A percentile compares a stretch with the other conserved stretches of the same genome.
These are phyloP conservation scores for Helotiales sp. DNA, from an alignment of 2,329 filamentous ascomycete species.

Conservation along the genomic window DNA sequence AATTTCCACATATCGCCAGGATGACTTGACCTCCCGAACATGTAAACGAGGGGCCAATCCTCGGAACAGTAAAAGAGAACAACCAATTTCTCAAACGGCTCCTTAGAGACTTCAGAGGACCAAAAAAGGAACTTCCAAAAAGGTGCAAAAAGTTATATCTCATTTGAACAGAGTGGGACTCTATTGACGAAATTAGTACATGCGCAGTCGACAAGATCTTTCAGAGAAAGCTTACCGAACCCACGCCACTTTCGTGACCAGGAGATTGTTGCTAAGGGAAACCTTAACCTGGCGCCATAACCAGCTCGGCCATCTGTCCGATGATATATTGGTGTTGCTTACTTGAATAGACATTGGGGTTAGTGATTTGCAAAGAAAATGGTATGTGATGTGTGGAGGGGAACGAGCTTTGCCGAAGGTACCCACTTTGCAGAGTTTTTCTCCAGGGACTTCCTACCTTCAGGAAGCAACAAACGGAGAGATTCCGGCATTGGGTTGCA, in stretches of 20 bases:
- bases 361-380: neutral
- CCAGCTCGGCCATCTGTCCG: slow-evolving; percentile 36
- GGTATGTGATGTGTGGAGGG: neutral
- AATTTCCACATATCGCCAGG: no score
- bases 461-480: neutral
- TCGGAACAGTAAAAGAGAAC: no score
- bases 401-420: neutral
- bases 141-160: neutral
- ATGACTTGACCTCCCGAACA: no score
- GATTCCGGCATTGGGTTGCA: neutral
- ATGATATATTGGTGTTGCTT: neutral
- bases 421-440: slow-evolving; percentile 10
- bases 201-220: neutral
- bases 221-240: slow-evolving; percentile 40
- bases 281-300: slow-evolving; percentile 39
- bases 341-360: neutral
- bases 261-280: slow-evolving; percentile 39
- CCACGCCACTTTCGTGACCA: slow-evolving; percentile 47
- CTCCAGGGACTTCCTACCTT: neutral
- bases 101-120: no score
- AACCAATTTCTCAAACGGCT: no score
- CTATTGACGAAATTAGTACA: neutral
- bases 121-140: no score
- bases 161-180: slow-evolving; percentile 6
- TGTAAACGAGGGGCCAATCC: no score